Evolutionary conservation across 148 eudicot genomes (phyloP).

Genomic region (Polygonum aviculare): DNA sequence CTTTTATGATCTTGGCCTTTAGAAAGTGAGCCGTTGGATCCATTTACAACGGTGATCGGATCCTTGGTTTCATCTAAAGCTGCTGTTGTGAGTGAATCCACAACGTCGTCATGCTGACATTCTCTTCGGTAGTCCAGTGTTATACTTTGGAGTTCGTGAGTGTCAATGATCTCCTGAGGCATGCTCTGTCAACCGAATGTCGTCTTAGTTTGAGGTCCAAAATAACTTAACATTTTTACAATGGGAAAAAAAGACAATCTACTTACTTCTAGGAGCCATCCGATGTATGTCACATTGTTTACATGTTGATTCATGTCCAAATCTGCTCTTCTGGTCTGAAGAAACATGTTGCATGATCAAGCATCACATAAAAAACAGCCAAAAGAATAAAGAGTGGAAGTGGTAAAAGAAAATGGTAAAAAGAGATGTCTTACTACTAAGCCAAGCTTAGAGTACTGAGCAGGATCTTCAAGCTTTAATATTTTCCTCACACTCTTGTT

Average conservation of each 20-base stretch:
- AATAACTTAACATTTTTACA: not conserved
- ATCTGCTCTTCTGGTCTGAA: conserved; percentile 95
- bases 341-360: not conserved
- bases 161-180: conserved; percentile 74
- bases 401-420: not conserved
- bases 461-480: conserved; percentile 75
- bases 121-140: conserved; percentile 84
- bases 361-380: not conserved
- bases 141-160: conserved; percentile 72
- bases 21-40: conserved; percentile 40
- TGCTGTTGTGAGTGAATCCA: conserved; percentile 69
- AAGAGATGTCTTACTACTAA: conserved; percentile 48
- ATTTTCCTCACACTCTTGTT: conserved; percentile 84
- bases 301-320: conserved; percentile 98
- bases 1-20: conserved; percentile 25
- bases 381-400: not conserved
- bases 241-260: not conserved
- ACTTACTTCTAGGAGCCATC: conserved; percentile 91
- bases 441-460: conserved; percentile 52
- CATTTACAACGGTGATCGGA: conserved; percentile 22
- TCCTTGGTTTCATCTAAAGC: conserved; percentile 24
- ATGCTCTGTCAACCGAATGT: conserved; percentile 44
- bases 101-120: conserved; percentile 72
- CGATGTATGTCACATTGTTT: conserved; percentile 89
- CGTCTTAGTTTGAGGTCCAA: not conserved